Evolutionary conservation across 345 rosid genomes (phyloP).

Genomic region (Aquilaria sinensis): DNA sequence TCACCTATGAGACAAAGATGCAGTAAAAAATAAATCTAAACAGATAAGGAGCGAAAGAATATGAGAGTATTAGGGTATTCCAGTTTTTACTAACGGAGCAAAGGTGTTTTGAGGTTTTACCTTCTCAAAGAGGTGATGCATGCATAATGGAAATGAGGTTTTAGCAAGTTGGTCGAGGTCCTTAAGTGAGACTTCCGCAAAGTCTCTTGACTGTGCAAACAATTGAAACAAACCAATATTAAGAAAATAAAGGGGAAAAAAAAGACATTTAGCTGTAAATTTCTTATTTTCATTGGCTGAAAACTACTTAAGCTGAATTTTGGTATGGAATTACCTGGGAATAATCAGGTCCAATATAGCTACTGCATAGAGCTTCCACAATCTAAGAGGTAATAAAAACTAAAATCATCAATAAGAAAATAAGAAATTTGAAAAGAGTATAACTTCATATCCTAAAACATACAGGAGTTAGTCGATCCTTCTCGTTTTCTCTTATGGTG

Average conservation of each 20-base stretch:
- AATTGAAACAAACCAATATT: background rate
- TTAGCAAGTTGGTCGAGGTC: constrained; percentile 72
- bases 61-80: background rate
- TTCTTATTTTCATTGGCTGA: background rate
- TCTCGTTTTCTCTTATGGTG: constrained; percentile 69
- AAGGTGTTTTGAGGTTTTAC: constrained; percentile 26
- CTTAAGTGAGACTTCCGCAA: constrained; percentile 65
- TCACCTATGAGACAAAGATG: constrained; percentile 40
- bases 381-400: constrained; percentile 37
- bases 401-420: constrained; percentile 5
- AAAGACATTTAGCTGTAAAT: background rate
- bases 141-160: constrained; percentile 90
- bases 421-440: constrained; percentile 2
- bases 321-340: constrained; percentile 50
- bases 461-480: constrained; percentile 85
- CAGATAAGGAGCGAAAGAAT: background rate
- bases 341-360: constrained; percentile 90
- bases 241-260: background rate
- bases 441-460: constrained; percentile 25
- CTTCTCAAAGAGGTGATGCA: constrained; percentile 86
- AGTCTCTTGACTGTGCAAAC: constrained; percentile 56
- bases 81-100: background rate
- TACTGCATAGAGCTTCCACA: constrained; percentile 66
- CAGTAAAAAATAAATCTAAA: constrained; percentile 4
- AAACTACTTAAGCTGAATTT: constrained; percentile 1